Conservation (phyloP, 2,329 filamentous ascomycete genomes). For the Beauveria asiatica region DNA sequence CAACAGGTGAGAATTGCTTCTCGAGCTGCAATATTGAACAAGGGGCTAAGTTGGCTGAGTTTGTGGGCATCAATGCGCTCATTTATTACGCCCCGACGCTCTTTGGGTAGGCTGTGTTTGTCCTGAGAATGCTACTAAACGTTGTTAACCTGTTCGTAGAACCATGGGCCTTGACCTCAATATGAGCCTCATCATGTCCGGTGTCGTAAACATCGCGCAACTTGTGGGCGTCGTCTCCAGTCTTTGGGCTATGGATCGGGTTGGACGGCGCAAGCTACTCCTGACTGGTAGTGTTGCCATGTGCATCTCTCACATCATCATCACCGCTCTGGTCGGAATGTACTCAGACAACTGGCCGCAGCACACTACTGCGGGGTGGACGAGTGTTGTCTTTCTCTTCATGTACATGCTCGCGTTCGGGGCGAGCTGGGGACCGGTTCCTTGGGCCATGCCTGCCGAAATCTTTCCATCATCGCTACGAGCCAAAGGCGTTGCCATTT, state of each 20-base stretch:
- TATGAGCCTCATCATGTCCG: conserved; percentile 25
- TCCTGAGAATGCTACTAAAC: not conserved
- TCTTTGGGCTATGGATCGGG: not conserved
- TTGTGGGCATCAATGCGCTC: conserved; percentile 30
- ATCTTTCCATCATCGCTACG: conserved; percentile 54
- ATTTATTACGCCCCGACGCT: conserved; percentile 53
- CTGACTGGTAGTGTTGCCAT: not conserved
- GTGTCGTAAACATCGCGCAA: conserved; percentile 23
- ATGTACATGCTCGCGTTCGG: conserved; percentile 54
- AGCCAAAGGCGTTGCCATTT: conserved; percentile 54
- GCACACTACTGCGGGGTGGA: conserved; percentile 20
- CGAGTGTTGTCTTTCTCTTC: conserved; percentile 24
- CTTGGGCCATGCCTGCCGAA: conserved; percentile 42
- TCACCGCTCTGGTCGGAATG: conserved; percentile 17
- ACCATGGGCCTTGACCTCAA: conserved; percentile 38
- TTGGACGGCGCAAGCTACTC: not conserved
- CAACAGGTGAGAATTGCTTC: conserved; percentile 36
- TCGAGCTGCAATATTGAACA: not conserved
- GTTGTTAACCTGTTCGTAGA: not conserved
- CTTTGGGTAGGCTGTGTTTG: conserved; percentile 29
- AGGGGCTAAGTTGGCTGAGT: not conserved
- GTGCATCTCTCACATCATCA: not conserved
- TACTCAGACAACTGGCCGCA: conserved; percentile 18
- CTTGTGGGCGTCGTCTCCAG: conserved; percentile 24
- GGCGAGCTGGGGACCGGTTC: conserved; percentile 46